These are phyloP conservation scores for Eucalyptus leucophloia DNA, from an alignment of 345 rosid genomes.

Conservation along the genomic window DNA sequence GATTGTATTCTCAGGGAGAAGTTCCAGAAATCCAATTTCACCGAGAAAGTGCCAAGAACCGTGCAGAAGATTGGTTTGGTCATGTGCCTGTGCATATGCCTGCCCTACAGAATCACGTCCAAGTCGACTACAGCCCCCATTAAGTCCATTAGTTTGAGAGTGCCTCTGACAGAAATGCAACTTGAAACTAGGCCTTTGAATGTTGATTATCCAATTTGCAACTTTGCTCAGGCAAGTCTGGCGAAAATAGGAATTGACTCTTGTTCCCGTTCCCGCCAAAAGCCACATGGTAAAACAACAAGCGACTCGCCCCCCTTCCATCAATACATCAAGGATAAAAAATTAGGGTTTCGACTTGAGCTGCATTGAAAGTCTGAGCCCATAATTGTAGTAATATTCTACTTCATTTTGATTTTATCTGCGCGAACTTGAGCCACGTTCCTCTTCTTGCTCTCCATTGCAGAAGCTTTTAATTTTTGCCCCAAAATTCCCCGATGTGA, in stretches of 20 bases:
- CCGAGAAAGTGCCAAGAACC: neutral
- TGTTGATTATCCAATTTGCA: constrained; percentile 9
- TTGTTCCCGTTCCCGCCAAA: constrained; percentile 10
- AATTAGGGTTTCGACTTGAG: too few species aligned
- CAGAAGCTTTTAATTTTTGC: neutral
- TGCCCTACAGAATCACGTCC: too few species aligned
- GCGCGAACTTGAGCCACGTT: neutral
- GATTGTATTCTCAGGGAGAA: neutral
- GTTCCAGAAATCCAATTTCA: neutral
- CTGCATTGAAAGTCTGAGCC: neutral
- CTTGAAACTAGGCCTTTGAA: constrained; percentile 11
- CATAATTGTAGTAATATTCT: too few species aligned
- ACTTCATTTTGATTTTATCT: too few species aligned
- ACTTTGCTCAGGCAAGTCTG: constrained; percentile 3
- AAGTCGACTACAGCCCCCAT: too few species aligned
- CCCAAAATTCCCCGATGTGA: neutral
- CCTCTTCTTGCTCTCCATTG: neutral
- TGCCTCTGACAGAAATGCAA: neutral
- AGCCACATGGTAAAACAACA: neutral
- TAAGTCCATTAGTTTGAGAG: neutral
- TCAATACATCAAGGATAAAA: too few species aligned
- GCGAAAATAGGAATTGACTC: neutral
- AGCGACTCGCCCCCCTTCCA: neutral
- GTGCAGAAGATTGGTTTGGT: neutral
- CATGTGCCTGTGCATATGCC: neutral